Evolutionary conservation across 257 asterid species (phyloP).

Genomic region (Gynochthodes officinalis): DNA sequence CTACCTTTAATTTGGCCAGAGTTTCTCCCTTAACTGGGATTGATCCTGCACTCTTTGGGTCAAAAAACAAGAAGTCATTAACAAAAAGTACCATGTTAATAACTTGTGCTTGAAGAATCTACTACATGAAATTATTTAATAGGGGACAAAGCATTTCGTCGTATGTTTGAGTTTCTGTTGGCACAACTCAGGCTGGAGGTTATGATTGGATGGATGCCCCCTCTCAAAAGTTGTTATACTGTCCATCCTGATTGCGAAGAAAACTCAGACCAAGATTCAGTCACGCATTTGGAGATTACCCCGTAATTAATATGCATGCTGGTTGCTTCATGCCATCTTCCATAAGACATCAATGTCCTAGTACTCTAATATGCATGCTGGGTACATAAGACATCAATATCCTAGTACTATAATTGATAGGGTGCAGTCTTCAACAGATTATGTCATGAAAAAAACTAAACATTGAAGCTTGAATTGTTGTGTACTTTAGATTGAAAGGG

Average conservation of each 20-base stretch:
- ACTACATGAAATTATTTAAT: not conserved
- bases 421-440: not conserved
- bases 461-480: not conserved
- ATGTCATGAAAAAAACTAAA: too few relatives aligned
- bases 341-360: too few relatives aligned
- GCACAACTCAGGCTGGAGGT: not conserved
- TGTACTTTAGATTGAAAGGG: not conserved
- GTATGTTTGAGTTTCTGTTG: not conserved
- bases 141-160: not conserved
- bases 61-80: slow-evolving; percentile 11
- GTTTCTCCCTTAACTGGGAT: slow-evolving; percentile 62
- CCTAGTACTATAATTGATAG: not conserved
- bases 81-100: not conserved
- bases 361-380: too few relatives aligned
- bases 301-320: too few relatives aligned
- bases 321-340: too few relatives aligned
- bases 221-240: not conserved
- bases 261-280: not conserved
- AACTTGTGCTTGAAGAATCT: not conserved
- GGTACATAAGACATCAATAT: not conserved
- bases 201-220: too few relatives aligned
- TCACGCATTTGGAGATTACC: not conserved
- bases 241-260: not conserved
- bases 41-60: slow-evolving; percentile 53
- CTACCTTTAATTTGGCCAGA: slow-evolving; percentile 84